These are phyloP conservation scores for Metarhizium guizhouense DNA, from an alignment of 2,329 filamentous ascomycete species.

Conservation along the genomic window DNA sequence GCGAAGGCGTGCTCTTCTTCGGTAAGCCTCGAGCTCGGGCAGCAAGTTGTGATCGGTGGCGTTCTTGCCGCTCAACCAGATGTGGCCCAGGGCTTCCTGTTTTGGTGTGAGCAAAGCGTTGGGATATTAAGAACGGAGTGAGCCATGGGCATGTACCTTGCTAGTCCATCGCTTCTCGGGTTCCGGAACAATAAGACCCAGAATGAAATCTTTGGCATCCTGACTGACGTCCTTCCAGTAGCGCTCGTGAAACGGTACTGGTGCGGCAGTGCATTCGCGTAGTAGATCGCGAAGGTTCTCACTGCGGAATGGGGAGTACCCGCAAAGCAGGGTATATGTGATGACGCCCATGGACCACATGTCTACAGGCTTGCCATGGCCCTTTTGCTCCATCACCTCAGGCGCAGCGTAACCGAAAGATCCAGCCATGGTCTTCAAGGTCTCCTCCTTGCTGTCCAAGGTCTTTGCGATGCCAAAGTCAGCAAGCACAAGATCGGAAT, in stretches of 20 bases:
- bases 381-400: slow-evolving; percentile 96
- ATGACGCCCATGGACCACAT: slow-evolving; percentile 99
- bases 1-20: slow-evolving; percentile 84
- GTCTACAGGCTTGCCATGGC: slow-evolving; percentile 95
- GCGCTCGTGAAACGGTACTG: slow-evolving; percentile 89
- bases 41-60: slow-evolving; percentile 95
- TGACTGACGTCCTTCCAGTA: slow-evolving; percentile 98
- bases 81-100: slow-evolving; percentile 69
- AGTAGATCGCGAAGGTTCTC: slow-evolving; percentile 91
- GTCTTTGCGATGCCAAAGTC: slow-evolving; percentile 99
- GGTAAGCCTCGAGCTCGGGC: slow-evolving; percentile 82
- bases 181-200: slow-evolving; percentile 67
- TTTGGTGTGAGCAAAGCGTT: not conserved
- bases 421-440: slow-evolving; percentile 95
- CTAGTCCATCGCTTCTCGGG: slow-evolving; percentile 71
- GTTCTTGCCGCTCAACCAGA: slow-evolving; percentile 84
- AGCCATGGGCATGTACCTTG: slow-evolving; percentile 43
- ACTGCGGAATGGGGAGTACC: slow-evolving; percentile 95
- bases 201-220: slow-evolving; percentile 93
- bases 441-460: slow-evolving; percentile 81
- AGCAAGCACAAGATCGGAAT: slow-evolving; percentile 84
- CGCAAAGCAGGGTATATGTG: slow-evolving; percentile 94
- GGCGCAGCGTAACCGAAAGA: slow-evolving; percentile 97
- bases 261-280: slow-evolving; percentile 78
- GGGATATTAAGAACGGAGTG: not conserved